Base-by-base conservation (phyloP, 176 grass and related monocot genomes). In the Oropetium thomaeum region DNA sequence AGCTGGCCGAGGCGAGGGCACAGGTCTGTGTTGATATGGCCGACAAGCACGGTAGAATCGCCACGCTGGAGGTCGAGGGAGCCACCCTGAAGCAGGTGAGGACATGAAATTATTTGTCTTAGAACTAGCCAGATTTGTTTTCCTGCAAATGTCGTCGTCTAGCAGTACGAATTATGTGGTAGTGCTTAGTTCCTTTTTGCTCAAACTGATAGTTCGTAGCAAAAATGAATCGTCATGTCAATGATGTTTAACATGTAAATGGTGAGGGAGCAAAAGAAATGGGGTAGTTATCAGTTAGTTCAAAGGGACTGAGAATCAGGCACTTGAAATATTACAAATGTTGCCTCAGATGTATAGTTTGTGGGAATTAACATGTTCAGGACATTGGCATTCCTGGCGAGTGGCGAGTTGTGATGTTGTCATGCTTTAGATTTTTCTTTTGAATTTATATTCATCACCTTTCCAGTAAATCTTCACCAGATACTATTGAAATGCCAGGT, bases 1-100 rank as follows among this genome's bases (percentile, higher is more conserved):
- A 84, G 52, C 83, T 91, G 67, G 30, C 52, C 30, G 82, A 84
- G 75, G 47, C 26, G 29, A 90, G 80, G 49, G 55, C 60, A 23
- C 61, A 80, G 27, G 74, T 90, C 37, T 53, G 70, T 45, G 68
- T 79, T n/a, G 80, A 77, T 73, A 87, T 90, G 71, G 42, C 52
- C 10, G 83, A 90, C 48, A 97, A 89, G 83, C 76, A 89, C 75
- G 80, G 65, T 2, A 93, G 80, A 78, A 86, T 93, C 14, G 23
- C 73, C 27, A 22, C 47, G 2, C 72, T 93, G 79, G 80, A 97
- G 77, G 41, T 61, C 16, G 93, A 93, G 79, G 84, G 79, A 23
- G 68, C 80, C 34, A 91, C 88, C 26, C 77, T 93, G 54, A 88
- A 85, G 60, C 90, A 97, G 93, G 90, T 90, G 39, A 59, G 40